A percentile compares a stretch with the other conserved stretches of the same genome.
Conservation (phyloP, 2,329 filamentous ascomycete genomes). For the Diaporthe australafricana region DNA sequence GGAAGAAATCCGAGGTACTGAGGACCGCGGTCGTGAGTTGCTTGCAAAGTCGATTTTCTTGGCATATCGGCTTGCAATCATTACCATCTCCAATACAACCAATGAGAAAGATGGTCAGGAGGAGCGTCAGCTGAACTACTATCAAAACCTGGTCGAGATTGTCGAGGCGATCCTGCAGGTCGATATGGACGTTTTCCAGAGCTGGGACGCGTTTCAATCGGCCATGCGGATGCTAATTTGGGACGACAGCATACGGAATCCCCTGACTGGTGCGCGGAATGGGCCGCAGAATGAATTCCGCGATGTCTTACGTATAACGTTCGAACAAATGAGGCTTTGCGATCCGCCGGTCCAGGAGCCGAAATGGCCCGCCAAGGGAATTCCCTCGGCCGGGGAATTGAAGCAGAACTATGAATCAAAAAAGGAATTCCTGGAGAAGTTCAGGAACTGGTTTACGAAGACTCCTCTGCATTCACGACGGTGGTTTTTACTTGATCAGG, state of each 20-base stretch:
- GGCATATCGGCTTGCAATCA: slow-evolving; percentile 23
- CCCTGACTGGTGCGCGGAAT: background rate
- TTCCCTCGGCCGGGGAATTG: background rate
- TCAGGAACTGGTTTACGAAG: slow-evolving; percentile 27
- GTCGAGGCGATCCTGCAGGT: slow-evolving; percentile 1
- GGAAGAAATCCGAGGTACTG: slow-evolving; percentile 17
- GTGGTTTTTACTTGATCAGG: slow-evolving; percentile 20
- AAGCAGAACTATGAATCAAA: background rate
- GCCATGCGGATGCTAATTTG: slow-evolving; percentile 34
- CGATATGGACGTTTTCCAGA: slow-evolving; percentile 16
- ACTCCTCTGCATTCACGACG: slow-evolving; percentile 34
- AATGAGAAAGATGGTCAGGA: background rate
- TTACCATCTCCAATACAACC: slow-evolving; percentile 6
- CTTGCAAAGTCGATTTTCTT: slow-evolving; percentile 31
- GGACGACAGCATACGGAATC: background rate
- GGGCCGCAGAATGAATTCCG: background rate
- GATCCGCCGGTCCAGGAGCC: background rate
- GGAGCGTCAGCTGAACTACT: slow-evolving; percentile 30
- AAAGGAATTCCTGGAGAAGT: background rate
- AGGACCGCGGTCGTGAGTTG: slow-evolving; percentile 33
- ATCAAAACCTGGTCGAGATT: background rate
- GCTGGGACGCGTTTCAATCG: slow-evolving; percentile 36
- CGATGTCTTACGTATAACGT: background rate
- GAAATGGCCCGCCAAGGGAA: background rate
- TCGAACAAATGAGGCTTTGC: slow-evolving; percentile 1